Percentiles rank a stretch among this genome's conserved stretches.
phyloP scores from a whole-genome alignment of 2,329 filamentous ascomycete genomes.

The Fusarium sp. region DNA sequence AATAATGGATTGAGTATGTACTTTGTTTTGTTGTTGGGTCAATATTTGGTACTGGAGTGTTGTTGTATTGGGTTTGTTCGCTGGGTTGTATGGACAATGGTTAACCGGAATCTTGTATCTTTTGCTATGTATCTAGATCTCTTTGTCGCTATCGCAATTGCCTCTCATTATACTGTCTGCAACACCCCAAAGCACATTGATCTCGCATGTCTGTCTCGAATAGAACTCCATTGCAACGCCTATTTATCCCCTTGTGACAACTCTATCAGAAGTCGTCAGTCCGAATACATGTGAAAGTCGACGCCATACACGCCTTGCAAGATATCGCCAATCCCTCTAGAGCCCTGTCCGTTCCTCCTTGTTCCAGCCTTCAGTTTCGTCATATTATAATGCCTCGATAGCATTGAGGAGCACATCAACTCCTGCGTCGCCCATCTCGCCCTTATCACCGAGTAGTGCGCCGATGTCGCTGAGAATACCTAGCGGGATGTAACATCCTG shows the following conservation, averaged over 20 bases:
- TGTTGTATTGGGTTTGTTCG: too few species aligned
- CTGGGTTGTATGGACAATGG: neutral
- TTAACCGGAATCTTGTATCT: neutral
- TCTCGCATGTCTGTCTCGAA: neutral
- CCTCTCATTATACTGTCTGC: neutral
- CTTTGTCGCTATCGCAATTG: neutral
- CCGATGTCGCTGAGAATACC: slow-evolving; percentile 90
- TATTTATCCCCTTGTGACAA: slow-evolving; percentile 22
- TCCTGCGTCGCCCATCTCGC: slow-evolving; percentile 59
- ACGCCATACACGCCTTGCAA: slow-evolving; percentile 24
- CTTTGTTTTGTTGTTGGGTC: neutral
- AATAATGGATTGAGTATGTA: neutral
- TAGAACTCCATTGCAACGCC: slow-evolving; percentile 25
- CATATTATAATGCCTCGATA: slow-evolving; percentile 63
- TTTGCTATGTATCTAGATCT: neutral
- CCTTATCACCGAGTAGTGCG: slow-evolving; percentile 72
- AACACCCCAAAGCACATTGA: neutral
- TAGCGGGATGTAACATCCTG: slow-evolving; percentile 82
- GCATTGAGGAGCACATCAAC: slow-evolving; percentile 68
- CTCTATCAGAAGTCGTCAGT: slow-evolving; percentile 22
- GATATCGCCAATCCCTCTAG: slow-evolving; percentile 1
- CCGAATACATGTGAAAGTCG: slow-evolving; percentile 14
- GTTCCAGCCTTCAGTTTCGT: neutral
- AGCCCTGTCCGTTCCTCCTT: neutral
- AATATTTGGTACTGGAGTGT: neutral